Percentiles rank a stretch among this genome's conserved stretches.
These are phyloP conservation scores for Pilobolus umbonatus DNA, from an alignment of 192 early-diverging fungal species.

Conservation along the genomic window DNA sequence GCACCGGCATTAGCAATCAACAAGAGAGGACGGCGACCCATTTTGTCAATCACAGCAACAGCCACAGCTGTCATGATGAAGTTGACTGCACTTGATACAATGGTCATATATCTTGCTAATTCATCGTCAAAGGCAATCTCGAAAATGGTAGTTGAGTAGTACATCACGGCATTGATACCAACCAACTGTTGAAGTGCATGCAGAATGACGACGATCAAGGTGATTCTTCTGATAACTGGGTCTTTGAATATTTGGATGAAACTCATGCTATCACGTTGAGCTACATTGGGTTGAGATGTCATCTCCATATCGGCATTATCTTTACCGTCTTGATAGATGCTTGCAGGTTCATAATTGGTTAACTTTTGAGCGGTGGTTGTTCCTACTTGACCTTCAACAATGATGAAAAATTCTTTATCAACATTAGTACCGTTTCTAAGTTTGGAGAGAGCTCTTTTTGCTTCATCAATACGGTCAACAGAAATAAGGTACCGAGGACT, in stretches of 20 bases:
- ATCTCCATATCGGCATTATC: not conserved
- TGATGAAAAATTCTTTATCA: conserved; percentile 58
- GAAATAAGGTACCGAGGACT: conserved; percentile 71
- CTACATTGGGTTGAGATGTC: too few relatives aligned
- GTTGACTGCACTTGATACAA: conserved; percentile 51
- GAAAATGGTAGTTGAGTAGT: conserved; percentile 86
- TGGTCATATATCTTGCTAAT: conserved; percentile 51
- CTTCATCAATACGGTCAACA: conserved; percentile 58
- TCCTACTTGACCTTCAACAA: conserved; percentile 38
- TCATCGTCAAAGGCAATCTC: conserved; percentile 48
- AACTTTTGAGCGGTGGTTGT: conserved; percentile 1
- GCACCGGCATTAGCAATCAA: conserved; percentile 54
- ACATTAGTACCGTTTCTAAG: conserved; percentile 52
- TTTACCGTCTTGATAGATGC: not conserved
- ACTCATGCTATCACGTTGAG: conserved; percentile 17
- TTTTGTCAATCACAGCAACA: conserved; percentile 46
- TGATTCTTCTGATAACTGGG: conserved; percentile 51
- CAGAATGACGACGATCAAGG: conserved; percentile 59
- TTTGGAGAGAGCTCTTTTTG: conserved; percentile 43
- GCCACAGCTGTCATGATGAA: conserved; percentile 50
- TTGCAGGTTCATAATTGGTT: not conserved
- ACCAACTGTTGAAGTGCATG: conserved; percentile 78
- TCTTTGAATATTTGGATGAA: conserved; percentile 54
- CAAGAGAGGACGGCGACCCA: conserved; percentile 57
- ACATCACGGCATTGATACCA: conserved; percentile 83